Evolutionary conservation across 176 grass and related monocot genomes (phyloP).

Genomic region (Musa troglodytarum): DNA sequence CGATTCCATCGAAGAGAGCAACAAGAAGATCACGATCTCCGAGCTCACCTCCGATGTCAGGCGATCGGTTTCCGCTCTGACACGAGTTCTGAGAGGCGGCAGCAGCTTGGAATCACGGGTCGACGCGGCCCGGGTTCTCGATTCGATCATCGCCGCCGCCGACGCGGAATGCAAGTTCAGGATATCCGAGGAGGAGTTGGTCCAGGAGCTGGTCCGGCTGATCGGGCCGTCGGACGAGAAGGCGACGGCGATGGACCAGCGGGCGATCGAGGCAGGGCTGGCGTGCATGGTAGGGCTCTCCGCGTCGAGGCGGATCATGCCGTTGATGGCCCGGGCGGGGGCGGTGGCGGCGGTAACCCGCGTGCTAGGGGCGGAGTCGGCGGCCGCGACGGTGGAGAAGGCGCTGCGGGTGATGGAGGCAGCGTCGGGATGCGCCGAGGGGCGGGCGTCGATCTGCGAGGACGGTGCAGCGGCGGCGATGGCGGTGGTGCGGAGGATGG

Average conservation of each 20-base stretch:
- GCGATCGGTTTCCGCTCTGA: conserved; percentile 31
- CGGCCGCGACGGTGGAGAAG: conserved; percentile 16
- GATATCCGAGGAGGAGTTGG: conserved; percentile 18
- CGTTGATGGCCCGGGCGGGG: conserved; percentile 41
- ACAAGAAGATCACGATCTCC: conserved; percentile 40
- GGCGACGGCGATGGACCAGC: conserved; percentile 24
- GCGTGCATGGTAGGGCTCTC: conserved; percentile 36
- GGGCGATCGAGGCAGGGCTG: conserved; percentile 36
- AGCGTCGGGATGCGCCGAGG: conserved; percentile 60
- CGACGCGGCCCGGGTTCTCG: conserved; percentile 42
- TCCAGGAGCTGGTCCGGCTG: conserved; percentile 39
- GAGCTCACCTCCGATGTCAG: conserved; percentile 33
- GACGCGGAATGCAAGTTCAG: conserved; percentile 9
- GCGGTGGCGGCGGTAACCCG: conserved; percentile 35
- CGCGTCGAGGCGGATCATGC: conserved; percentile 22
- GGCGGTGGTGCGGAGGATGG: conserved; percentile 51
- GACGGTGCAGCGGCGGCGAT: conserved; percentile 30
- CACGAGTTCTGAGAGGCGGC: conserved; percentile 31
- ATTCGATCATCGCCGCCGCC: conserved; percentile 33
- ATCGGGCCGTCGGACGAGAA: conserved; percentile 49
- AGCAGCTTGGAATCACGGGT: conserved; percentile 43
- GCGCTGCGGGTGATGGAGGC: conserved; percentile 49
- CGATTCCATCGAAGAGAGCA: conserved; percentile 41
- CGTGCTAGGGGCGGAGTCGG: conserved; percentile 21
- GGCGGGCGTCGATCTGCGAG: conserved; percentile 67